phyloP scores from a whole-genome alignment of 202 grass and related monocot genomes.

The Alloteropsis angusta region DNA sequence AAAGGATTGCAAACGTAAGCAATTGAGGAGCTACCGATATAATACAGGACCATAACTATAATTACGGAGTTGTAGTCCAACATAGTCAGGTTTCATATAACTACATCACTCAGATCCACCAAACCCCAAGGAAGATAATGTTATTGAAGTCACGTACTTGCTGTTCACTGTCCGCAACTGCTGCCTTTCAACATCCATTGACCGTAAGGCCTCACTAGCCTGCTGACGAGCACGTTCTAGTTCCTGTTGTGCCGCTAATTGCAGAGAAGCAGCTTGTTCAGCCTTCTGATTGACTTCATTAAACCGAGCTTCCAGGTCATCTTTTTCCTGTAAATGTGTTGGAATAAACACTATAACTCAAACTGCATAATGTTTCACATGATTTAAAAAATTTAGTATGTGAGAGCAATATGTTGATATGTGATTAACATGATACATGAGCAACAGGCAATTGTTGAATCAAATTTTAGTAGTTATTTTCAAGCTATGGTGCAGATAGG shows the following conservation, averaged over 20 bases:
- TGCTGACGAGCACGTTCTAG: conserved; percentile 82
- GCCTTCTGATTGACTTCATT: conserved; percentile 65
- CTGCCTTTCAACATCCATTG: conserved; percentile 89
- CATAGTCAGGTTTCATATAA: not conserved
- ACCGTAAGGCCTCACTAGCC: conserved; percentile 79
- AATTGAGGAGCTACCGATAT: not conserved
- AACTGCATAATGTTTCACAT: not conserved
- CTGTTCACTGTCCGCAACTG: conserved; percentile 73
- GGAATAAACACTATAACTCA: not conserved
- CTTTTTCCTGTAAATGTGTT: conserved; percentile 72
- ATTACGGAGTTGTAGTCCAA: not conserved
- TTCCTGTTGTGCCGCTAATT: conserved; percentile 66
- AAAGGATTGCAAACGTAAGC: not conserved
- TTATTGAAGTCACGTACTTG: conserved; percentile 54
- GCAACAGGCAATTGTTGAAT: not conserved
- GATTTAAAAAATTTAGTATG: conserved; percentile 3
- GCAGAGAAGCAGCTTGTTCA: conserved; percentile 63
- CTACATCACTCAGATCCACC: not conserved
- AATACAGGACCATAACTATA: not conserved
- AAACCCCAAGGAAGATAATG: not conserved
- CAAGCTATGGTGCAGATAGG: conserved; percentile 8
- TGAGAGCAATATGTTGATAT: not conserved
- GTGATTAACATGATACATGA: not conserved
- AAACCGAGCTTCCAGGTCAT: conserved; percentile 78
- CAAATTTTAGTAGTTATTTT: not conserved